These are phyloP conservation scores for Elongisporangium senticosum DNA, from an alignment of 352 stramenopile species.

Conservation along the genomic window DNA sequence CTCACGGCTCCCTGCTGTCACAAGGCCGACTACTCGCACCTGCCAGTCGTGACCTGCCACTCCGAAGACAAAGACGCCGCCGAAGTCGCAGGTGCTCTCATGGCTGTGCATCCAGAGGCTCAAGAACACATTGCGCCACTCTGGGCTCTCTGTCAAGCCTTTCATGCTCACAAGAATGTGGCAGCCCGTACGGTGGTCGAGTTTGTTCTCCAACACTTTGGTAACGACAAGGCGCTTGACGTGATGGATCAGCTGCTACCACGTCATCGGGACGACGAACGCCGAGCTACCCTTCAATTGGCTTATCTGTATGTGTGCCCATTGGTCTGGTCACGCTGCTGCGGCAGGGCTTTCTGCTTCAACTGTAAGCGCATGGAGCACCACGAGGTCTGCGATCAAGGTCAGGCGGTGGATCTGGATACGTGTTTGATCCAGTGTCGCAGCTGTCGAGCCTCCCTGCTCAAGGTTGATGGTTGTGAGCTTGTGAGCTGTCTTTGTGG, in stretches of 20 bases:
- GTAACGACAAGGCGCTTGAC: neutral
- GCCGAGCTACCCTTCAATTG: slow-evolving; percentile 30
- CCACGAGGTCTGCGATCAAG: slow-evolving; percentile 15
- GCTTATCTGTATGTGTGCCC: slow-evolving; percentile 24
- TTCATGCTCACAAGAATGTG: neutral
- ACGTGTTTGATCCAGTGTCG: slow-evolving; percentile 35
- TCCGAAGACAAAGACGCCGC: slow-evolving; percentile 1
- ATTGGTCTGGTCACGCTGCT: slow-evolving; percentile 29
- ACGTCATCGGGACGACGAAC: slow-evolving; percentile 30
- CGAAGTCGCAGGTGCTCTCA: slow-evolving; percentile 9
- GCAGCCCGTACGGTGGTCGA: too few species aligned
- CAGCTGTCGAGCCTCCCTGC: slow-evolving; percentile 28
- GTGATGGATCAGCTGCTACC: slow-evolving; percentile 12
- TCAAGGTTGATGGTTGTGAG: slow-evolving; percentile 52
- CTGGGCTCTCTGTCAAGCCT: slow-evolving; percentile 9
- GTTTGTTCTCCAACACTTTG: too few species aligned
- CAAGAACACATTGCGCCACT: slow-evolving; percentile 1
- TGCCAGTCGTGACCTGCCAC: slow-evolving; percentile 10
- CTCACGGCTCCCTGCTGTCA: slow-evolving; percentile 26
- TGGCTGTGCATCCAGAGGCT: neutral
- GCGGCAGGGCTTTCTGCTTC: slow-evolving; percentile 33
- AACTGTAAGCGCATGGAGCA: slow-evolving; percentile 38
- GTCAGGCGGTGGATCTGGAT: slow-evolving; percentile 14
- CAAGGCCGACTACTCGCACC: slow-evolving; percentile 27
- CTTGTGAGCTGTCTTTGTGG: slow-evolving; percentile 47